phyloP scores from a whole-genome alignment of 2,329 filamentous ascomycete genomes.

The Penicillium sp. region DNA sequence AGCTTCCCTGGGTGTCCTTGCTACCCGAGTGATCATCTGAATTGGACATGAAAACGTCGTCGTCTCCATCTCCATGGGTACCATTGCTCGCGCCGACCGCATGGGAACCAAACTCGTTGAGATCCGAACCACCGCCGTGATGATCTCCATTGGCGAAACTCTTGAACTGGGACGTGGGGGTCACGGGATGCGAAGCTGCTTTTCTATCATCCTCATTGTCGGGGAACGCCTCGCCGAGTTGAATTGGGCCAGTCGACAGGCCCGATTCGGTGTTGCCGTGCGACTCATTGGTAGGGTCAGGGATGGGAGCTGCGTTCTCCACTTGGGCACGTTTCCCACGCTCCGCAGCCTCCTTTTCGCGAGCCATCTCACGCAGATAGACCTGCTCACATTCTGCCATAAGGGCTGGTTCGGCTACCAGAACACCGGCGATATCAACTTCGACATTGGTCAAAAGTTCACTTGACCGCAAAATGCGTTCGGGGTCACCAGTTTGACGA shows the following conservation, averaged over 20 bases:
- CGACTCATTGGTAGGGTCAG: conserved; percentile 52
- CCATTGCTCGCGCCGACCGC: conserved; percentile 56
- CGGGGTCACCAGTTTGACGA: conserved; percentile 75
- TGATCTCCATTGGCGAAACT: conserved; percentile 57
- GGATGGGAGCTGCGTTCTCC: conserved; percentile 37
- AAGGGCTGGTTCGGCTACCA: conserved; percentile 62
- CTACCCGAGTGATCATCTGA: conserved; percentile 47
- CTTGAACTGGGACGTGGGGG: conserved; percentile 55
- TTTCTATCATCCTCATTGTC: conserved; percentile 34
- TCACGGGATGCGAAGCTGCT: conserved; percentile 53
- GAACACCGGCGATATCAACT: conserved; percentile 80
- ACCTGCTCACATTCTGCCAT: conserved; percentile 77
- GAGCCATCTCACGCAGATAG: conserved; percentile 69
- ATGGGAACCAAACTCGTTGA: conserved; percentile 37
- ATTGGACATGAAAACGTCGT: conserved; percentile 63
- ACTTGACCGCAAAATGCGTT: conserved; percentile 80
- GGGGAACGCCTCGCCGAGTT: conserved; percentile 65
- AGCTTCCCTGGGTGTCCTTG: conserved; percentile 48
- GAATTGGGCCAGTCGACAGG: conserved; percentile 52
- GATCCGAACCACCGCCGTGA: conserved; percentile 42
- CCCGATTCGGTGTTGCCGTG: conserved; percentile 56
- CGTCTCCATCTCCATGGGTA: conserved; percentile 50
- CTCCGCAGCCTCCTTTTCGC: conserved; percentile 65
- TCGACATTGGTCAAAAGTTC: conserved; percentile 92
- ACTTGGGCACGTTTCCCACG: conserved; percentile 32